Base-by-base conservation (phyloP, 1,139 yeast genomes). In the Magnusiomyces suaveolens region DNA sequence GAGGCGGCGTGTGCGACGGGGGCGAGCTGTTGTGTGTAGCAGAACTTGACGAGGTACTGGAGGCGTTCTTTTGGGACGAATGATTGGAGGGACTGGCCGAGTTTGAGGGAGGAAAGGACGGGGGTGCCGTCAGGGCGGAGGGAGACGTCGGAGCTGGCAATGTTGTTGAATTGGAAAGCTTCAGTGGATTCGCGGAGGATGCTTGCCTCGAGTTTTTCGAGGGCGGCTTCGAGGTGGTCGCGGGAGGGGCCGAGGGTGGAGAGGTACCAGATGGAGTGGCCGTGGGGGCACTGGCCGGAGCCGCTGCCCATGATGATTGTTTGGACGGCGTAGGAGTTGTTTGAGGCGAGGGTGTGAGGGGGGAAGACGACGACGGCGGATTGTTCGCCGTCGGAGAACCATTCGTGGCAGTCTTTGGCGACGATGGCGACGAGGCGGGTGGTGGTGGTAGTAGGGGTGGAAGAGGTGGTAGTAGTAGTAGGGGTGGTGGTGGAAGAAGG, bases 301-400 rank as follows among this genome's bases (percentile, higher is more conserved):
- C 87, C 92, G n/a, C 89, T 82, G 52, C 95, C 95, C 74, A 87
- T 82, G 47, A 92, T 86, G 46, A 90, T 73, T 2, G 84, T 94
- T 69, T 90, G 97, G 33, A 92, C 94, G 3, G 94, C 87, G 59
- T 74, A 76, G 54, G 72, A 72, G 66, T 90, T 90, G 55, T 77
- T 72, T 0, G 87, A 77, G 20, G 84, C 77, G 55, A 90, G 75
- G 0, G 96, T 82, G 24, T 79, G 79, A 24, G 96, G 94, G n/a
- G 98, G 97, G 75, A 92, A 92, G 1, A 89, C 95, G 20, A 90
- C 95, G 48, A 89, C 77, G 0, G 96, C 87, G 1, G 90, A 84
- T 48, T 82, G 78, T 71, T 90, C 97, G 54, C 82, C 83, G 52
- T 84, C 89, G 10, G 83, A 79, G 74, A 89, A 85, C 97, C 97